Evolutionary conservation across 1,284 basidiomycete genomes (phyloP).

Genomic region (Apiotrichum veenhuisii): DNA sequence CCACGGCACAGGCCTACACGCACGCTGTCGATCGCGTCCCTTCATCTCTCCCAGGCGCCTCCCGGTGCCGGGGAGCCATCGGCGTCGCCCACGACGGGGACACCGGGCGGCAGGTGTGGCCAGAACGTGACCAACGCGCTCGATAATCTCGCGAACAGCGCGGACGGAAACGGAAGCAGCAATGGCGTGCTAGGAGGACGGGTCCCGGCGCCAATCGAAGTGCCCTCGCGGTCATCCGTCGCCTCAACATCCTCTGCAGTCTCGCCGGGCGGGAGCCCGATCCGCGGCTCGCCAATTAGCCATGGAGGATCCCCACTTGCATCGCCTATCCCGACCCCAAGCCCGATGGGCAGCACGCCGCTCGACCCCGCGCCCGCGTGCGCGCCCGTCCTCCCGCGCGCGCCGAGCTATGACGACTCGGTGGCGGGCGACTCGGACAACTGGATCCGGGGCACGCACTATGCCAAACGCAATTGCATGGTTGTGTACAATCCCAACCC

Average conservation of each 20-base stretch:
- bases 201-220: background rate
- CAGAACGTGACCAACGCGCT: too few relatives aligned
- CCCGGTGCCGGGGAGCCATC: too few relatives aligned
- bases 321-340: background rate
- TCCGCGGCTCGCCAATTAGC: background rate
- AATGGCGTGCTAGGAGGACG: too few relatives aligned
- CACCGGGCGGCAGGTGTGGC: too few relatives aligned
- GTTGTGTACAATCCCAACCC: slow-evolving; percentile 25
- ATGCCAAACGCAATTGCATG: slow-evolving; percentile 3
- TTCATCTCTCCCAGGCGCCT: too few relatives aligned
- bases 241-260: background rate
- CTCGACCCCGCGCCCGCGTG: background rate
- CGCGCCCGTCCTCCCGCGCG: background rate
- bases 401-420: slow-evolving; percentile 1
- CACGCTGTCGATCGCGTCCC: too few relatives aligned
- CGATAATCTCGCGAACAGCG: too few relatives aligned
- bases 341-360: background rate
- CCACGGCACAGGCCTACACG: too few relatives aligned
- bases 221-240: background rate
- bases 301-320: too few relatives aligned
- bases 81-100: too few relatives aligned
- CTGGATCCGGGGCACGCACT: background rate
- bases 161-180: too few relatives aligned
- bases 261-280: background rate
- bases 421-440: background rate